Evolutionary conservation across 192 early-diverging fungal genomes (phyloP).

Genomic region (Backusella westeae): DNA sequence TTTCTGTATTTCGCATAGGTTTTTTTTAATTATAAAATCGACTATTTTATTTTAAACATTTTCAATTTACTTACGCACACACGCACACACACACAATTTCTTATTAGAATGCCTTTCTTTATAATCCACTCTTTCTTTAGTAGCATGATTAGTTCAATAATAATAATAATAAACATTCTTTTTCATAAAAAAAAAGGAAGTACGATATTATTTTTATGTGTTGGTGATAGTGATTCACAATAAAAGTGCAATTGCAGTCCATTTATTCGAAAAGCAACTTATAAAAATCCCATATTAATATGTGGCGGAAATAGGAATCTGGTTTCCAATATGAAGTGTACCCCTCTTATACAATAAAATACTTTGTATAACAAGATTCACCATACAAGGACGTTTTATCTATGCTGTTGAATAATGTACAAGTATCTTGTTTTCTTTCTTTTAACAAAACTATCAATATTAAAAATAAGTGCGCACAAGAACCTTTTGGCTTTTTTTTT

Average conservation of each 20-base stretch:
- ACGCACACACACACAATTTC: not conserved
- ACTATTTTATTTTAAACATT: constrained; percentile 12
- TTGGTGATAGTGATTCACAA: not conserved
- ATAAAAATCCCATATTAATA: not conserved
- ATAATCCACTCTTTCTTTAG: not conserved
- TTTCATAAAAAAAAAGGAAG: not conserved
- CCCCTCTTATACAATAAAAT: not conserved
- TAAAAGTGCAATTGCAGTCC: not conserved
- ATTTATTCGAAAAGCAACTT: not conserved
- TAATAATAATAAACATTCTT: not conserved
- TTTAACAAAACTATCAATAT: not conserved
- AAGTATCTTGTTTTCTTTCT: not conserved
- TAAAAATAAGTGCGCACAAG: not conserved
- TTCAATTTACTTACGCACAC: constrained; percentile 1
- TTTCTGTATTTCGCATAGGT: not conserved
- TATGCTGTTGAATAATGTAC: not conserved
- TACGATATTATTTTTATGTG: not conserved
- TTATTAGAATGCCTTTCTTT: not conserved
- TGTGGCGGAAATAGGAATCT: constrained; percentile 4
- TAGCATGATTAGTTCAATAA: not conserved
- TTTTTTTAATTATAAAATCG: constrained; percentile 10
- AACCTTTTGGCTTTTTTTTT: not conserved
- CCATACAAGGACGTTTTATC: no score
- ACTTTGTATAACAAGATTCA: not conserved
- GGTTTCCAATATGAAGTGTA: not conserved